Evolutionary conservation across 306 rosid genomes (phyloP), one percentile per base, ranked within the genome.

Genomic region (Mucuna pruriens): DNA sequence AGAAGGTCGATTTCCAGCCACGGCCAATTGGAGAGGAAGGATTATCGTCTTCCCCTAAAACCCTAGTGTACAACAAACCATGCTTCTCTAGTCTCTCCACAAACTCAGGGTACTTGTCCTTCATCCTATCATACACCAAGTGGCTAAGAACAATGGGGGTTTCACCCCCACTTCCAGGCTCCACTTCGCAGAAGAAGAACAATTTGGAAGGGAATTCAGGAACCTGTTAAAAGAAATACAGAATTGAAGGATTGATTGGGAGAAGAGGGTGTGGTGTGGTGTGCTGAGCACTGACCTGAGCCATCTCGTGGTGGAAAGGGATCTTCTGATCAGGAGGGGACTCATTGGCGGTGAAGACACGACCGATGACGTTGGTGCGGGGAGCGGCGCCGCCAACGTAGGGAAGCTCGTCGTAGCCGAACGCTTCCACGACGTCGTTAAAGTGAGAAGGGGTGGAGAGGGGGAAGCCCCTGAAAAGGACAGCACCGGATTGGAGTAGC

Each of bases 1-100:
- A 81, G 91, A 93, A 91, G 4, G 99, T 93, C 15, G 99, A 93
- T 88, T 90, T 90, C 99, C 98, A 95, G 20, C 99, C 99, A 34
- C 97, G 92, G 42, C 98, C 97, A 75, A 95, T 95, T 0, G 96
- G 93, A 26, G 99, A 93, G 5, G 90, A 88, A 54, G 94, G 94
- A 77, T 93, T 87, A 12, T 95, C 97, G 0, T 63, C 92, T 86
- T 95, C 90, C 3, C 94, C 96, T 63, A 93, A 83, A 54, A 95
- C 89, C 71, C 96, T 86, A 6, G 80, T 86, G 84, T 95, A 95
- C 67, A 93, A 36, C 79, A 93, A 78, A 0, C 99, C 99, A 42
- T 82, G 89, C 36, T 85, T 84, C 84, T 95, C 98, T 36, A 95
- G 72, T 44, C 83, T 84, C 9, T 80, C 85, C 1, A 95, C 99